These are phyloP conservation scores for Saksenaea vasiformis DNA, from an alignment of 371 early-diverging fungal genomes.

Conservation along the genomic window DNA sequence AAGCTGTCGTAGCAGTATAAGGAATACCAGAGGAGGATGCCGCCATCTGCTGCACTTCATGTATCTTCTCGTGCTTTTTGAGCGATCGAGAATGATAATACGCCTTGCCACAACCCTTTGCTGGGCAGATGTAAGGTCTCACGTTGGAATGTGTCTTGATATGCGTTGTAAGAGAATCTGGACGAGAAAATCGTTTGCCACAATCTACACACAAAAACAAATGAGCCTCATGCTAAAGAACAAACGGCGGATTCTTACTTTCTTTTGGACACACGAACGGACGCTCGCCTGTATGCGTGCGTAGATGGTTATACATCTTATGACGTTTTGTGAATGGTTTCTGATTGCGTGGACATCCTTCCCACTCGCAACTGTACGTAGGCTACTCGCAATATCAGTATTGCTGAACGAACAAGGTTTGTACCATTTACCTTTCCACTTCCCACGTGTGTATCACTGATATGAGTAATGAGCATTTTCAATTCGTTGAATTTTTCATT, in stretches of 20 bases:
- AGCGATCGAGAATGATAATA: conserved; percentile 83
- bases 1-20: conserved; percentile 6
- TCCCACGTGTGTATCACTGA: conserved; percentile 63
- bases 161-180: conserved; percentile 89
- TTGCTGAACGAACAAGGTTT: neutral
- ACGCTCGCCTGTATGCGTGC: conserved; percentile 85
- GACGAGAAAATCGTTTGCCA: conserved; percentile 83
- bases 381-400: conserved; percentile 33
- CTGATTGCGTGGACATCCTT: conserved; percentile 71
- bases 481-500: conserved; percentile 39
- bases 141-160: conserved; percentile 85
- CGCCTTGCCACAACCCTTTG: conserved; percentile 69
- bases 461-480: conserved; percentile 55
- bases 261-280: conserved; percentile 55
- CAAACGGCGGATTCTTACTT: conserved; percentile 15
- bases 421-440: conserved; percentile 52
- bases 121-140: conserved; percentile 68
- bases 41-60: conserved; percentile 26
- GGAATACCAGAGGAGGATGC: neutral
- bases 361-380: conserved; percentile 82
- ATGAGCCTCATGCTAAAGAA: conserved; percentile 14
- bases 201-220: conserved; percentile 50
- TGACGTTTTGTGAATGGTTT: conserved; percentile 89
- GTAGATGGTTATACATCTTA: conserved; percentile 85
- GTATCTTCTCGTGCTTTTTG: conserved; percentile 75